Evolutionary conservation across 2,329 filamentous ascomycete genomes (phyloP).

Genomic region (Xylaria sp.): DNA sequence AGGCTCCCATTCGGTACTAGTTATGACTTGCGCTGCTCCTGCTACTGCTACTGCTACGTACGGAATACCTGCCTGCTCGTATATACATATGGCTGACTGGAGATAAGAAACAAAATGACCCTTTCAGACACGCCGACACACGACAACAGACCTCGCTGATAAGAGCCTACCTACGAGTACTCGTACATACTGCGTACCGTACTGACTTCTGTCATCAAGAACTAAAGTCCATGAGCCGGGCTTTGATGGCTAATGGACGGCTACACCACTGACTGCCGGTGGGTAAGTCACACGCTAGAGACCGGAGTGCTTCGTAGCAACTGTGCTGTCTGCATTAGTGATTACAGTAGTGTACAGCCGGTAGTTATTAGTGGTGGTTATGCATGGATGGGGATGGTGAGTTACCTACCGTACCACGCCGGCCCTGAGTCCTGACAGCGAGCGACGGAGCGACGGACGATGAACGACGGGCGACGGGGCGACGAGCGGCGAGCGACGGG

Average conservation of each 20-base stretch:
- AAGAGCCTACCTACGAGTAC: not conserved
- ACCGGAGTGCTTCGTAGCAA: not conserved
- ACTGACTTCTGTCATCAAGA: not conserved
- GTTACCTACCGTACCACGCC: too few relatives aligned
- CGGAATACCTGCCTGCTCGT: not conserved
- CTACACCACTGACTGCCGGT: not conserved
- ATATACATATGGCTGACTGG: not conserved
- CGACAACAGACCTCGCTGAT: not conserved
- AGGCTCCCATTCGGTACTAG: not conserved
- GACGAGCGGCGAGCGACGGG: slow-evolving; percentile 1
- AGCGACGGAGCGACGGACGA: slow-evolving; percentile 4
- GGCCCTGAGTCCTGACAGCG: too few relatives aligned
- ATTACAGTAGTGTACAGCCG: not conserved
- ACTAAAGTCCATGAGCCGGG: not conserved
- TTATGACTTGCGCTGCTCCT: not conserved
- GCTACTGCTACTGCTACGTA: too few relatives aligned
- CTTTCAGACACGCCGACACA: not conserved
- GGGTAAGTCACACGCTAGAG: not conserved
- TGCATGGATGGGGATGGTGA: slow-evolving; percentile 5
- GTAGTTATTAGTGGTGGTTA: slow-evolving; percentile 2
- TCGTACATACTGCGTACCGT: not conserved
- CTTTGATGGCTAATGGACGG: not conserved
- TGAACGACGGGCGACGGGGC: slow-evolving; percentile 3
- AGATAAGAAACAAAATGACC: not conserved
- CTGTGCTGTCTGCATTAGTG: not conserved